A percentile compares a stretch with the other conserved stretches of the same genome.
Evolutionary conservation across 805 yeast genomes (phyloP).

Genomic region (Dipodascus geniculatus): DNA sequence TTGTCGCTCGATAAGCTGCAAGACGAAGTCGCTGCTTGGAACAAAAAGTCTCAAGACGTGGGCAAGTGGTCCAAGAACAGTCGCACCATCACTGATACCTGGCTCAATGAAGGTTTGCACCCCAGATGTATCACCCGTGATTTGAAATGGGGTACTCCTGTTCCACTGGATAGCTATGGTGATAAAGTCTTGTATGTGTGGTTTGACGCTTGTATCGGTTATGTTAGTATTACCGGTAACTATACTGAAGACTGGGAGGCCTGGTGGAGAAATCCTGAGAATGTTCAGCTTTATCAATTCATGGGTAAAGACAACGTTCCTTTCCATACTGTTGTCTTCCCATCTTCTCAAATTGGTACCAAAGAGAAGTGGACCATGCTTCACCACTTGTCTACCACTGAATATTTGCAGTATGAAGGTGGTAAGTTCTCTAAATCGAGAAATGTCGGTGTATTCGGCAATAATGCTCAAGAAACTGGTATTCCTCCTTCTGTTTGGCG

Average conservation of each 20-base stretch:
- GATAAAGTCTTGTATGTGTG: slow-evolving; percentile 94
- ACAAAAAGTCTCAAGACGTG: slow-evolving; percentile 47
- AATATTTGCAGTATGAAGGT: slow-evolving; percentile 92
- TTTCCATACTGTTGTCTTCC: slow-evolving; percentile 97
- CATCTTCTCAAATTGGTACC: slow-evolving; percentile 85
- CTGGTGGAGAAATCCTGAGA: slow-evolving; percentile 95
- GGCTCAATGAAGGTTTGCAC: slow-evolving; percentile 87
- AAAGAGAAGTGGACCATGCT: slow-evolving; percentile 80
- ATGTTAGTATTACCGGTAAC: slow-evolving; percentile 90
- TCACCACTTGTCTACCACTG: slow-evolving; percentile 87
- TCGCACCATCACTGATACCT: slow-evolving; percentile 74
- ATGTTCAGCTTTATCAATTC: slow-evolving; percentile 84
- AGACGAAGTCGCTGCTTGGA: slow-evolving; percentile 63
- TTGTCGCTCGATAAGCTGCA: slow-evolving; percentile 76
- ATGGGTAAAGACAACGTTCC: slow-evolving; percentile 99
- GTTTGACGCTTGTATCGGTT: slow-evolving; percentile 98
- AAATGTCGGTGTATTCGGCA: slow-evolving; percentile 96
- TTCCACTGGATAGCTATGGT: slow-evolving; percentile 75
- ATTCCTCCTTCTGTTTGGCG: slow-evolving; percentile 93
- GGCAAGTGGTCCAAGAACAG: slow-evolving; percentile 93
- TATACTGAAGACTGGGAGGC: slow-evolving; percentile 70
- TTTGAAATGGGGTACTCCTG: slow-evolving; percentile 97
- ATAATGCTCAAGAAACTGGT: slow-evolving; percentile 91
- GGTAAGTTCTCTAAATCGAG: slow-evolving; percentile 98
- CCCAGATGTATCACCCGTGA: slow-evolving; percentile 98